Evolutionary conservation across 2,329 filamentous ascomycete species (phyloP).

Genomic region (Sporothrix curviconia): DNA sequence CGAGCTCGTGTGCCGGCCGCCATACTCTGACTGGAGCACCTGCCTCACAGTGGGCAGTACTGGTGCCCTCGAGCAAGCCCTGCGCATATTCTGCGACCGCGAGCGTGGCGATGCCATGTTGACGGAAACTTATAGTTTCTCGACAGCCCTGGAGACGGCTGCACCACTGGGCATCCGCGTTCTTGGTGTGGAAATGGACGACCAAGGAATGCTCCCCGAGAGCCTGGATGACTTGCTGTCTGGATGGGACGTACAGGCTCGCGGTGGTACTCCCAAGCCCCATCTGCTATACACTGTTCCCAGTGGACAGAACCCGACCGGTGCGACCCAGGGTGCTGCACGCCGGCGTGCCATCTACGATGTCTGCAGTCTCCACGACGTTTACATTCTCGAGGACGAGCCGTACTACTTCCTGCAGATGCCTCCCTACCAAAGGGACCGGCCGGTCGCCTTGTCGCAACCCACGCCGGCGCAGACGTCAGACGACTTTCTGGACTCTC

Average conservation of each 20-base stretch:
- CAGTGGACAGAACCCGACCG: conserved; percentile 86
- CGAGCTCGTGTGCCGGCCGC: conserved; percentile 79
- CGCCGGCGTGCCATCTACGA: conserved; percentile 67
- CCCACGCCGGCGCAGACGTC: not conserved
- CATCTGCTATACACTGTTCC: conserved; percentile 55
- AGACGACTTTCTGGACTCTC: conserved; percentile 64
- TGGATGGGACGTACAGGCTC: conserved; percentile 41
- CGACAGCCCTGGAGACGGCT: conserved; percentile 58
- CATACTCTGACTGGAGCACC: conserved; percentile 85
- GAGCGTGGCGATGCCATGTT: conserved; percentile 69
- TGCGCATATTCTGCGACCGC: conserved; percentile 70
- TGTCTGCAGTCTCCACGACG: conserved; percentile 74
- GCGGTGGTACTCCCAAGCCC: conserved; percentile 42
- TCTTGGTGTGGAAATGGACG: conserved; percentile 46
- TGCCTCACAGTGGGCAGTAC: conserved; percentile 82
- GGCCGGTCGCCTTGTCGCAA: conserved; percentile 32
- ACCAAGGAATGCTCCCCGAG: conserved; percentile 46
- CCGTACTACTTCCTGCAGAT: conserved; percentile 93
- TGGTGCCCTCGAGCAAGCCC: conserved; percentile 71
- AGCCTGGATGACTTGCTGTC: conserved; percentile 45
- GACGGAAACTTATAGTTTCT: conserved; percentile 88
- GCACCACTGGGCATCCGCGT: conserved; percentile 46
- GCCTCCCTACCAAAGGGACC: conserved; percentile 61
- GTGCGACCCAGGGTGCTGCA: conserved; percentile 66
- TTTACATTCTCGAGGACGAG: conserved; percentile 86